Base-by-base conservation (phyloP, 345 rosid genomes). In the Ailanthus altissimus region DNA sequence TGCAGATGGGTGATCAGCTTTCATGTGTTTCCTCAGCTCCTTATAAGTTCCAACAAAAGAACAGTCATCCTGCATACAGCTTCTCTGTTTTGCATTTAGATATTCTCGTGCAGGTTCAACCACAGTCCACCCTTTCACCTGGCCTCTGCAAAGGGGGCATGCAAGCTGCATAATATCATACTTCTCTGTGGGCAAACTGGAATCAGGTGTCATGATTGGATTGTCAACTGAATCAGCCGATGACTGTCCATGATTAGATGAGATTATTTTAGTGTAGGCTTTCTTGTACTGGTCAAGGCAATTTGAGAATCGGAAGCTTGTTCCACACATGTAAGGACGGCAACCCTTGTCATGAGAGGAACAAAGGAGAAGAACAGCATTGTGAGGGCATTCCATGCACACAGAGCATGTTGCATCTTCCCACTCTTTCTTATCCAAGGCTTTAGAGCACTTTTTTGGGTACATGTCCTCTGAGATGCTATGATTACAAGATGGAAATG, bases 331-430 rank as follows among this genome's bases (percentile, higher is more conserved):
- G 81, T 90, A 96, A 68, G 99, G 97, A 43, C 94, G 97, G 67
- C 99, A 96, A 47, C 99, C 99, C 79, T 93, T 96, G 81, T 96
- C 97, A 75, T 96, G 89, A 62, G 99, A 96, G 67, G 99, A 93
- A 80, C 99, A 96, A 53, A 96, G 97, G 53, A 96, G 92, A 81
- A 96, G 98, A 82, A 96, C 99, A 64, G 97, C 98, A 49, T 93
- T 93, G 84, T 96, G 99, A 0, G 99, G 99, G 76, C 85, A 90
- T 84, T 96, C 99, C 94, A 96, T 93, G 85, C 99, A 96, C 69
- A 96, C 98, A 14, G 99, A 91, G 75, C 99, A 96, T 36, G 88
- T 90, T 13, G 88, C 94, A 70, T 87, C 93, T 78, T 88, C 97
- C 97, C 97, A 96, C 72, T 91, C 99, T 78, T 85, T 87, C 85